Evolutionary conservation across 1,139 yeast species (phyloP), one percentile per base, ranked within the genome.

Genomic region (Suhomyces anneliseae): DNA sequence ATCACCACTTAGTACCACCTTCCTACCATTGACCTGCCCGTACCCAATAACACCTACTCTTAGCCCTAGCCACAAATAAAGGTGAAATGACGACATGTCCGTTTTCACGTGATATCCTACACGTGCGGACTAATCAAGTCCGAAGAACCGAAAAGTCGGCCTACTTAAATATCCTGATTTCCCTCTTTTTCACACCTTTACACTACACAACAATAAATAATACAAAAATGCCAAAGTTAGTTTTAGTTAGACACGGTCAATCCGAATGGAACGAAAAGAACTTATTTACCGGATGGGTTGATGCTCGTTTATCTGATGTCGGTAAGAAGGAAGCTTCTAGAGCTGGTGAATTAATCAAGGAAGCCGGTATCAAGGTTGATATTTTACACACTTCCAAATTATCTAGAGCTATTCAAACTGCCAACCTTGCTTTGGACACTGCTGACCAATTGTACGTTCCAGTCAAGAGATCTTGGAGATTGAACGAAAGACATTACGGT

Each of bases 211-310:
- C 14, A 9, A 5, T 9, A 29, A 29, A 29, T 29, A 27, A 44
- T 32, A 31, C 32, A 29, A 62, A 53, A 55, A 75, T 75, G 79
- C 88, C 85, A 64, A 86, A 85, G 72, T 79, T 87, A 74, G 81
- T 87, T 66, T 78, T 87, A 70, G 88, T 87, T 62, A 87, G 98
- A 82, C 98, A 92, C 93, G 98, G 98, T 67, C 97, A 92, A 81
- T 88, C 96, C 76, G 97, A 89, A 74, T 92, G 97, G 97, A 92
- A 92, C 75, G 96, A 90, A 76, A 89, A 89, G 82, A 92, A 93
- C 83, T 82, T 92, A 63, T 93, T 93, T 85, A 92, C 98, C 71
- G 99, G 99, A 67, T 93, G 99, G 99, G 97, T 92, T 56, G 98
- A 92, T 72, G 95, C 90, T 59, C 81, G 82, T 69, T 83, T 93